Conservation (phyloP, 352 stramenopile genomes). For the Globisporangium acanthophoron region DNA sequence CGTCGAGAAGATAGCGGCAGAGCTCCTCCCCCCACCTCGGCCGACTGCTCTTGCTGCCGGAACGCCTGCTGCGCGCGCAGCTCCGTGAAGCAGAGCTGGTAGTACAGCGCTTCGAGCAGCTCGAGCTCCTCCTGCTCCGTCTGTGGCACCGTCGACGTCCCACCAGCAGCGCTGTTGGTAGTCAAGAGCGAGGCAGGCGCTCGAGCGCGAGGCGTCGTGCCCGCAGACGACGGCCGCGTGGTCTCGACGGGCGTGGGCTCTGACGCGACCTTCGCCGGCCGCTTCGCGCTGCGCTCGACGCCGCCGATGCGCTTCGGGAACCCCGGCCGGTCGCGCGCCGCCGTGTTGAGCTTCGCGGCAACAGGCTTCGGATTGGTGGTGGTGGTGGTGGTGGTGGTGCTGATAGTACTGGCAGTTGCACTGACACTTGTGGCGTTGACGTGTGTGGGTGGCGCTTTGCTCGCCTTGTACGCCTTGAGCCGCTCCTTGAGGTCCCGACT, state of each 20-base stretch:
- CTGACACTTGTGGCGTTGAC: background rate
- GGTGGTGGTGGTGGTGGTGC: background rate
- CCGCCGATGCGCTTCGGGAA: slow-evolving; percentile 17
- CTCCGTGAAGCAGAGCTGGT: slow-evolving; percentile 47
- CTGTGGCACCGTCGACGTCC: background rate
- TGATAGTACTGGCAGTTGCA: too few relatives aligned
- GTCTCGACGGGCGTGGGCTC: slow-evolving; percentile 3
- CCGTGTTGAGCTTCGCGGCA: background rate
- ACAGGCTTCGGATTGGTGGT: background rate
- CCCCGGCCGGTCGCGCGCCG: slow-evolving; percentile 8
- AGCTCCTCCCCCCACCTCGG: slow-evolving; percentile 22
- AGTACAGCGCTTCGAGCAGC: slow-evolving; percentile 40
- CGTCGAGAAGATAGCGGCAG: background rate
- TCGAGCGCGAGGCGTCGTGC: background rate
- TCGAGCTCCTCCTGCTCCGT: slow-evolving; percentile 36
- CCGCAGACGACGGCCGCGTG: background rate
- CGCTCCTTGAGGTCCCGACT: slow-evolving; percentile 31
- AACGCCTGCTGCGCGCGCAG: slow-evolving; percentile 31
- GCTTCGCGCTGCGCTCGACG: slow-evolving; percentile 12
- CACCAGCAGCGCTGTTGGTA: background rate
- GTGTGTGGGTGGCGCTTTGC: slow-evolving; percentile 12
- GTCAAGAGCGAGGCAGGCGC: background rate
- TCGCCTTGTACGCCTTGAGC: slow-evolving; percentile 35
- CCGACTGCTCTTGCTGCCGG: slow-evolving; percentile 32
- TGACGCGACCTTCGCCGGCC: slow-evolving; percentile 11